Evolutionary conservation across 495 filamentous ascomycete genomes (phyloP), one percentile per base, ranked within the genome.

Genomic region (Astrothelium macrocarpum): DNA sequence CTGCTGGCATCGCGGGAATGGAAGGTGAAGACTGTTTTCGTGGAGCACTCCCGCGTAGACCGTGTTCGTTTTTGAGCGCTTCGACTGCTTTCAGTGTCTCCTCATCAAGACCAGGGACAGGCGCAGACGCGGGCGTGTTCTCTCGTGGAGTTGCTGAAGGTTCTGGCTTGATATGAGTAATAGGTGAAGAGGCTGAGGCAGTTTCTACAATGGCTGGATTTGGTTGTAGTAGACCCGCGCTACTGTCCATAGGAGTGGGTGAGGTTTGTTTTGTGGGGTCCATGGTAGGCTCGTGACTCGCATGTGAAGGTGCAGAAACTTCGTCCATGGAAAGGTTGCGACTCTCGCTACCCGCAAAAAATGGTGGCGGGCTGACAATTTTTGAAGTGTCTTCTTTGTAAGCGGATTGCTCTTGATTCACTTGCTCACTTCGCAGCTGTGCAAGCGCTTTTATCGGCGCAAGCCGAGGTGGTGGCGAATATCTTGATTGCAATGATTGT

Each of bases 71-170:
- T 63, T 73, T 74, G 20, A 70, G 62, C 18, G 66, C 66, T 60
- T 68, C 69, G 34, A 76, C 62, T 7, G 73, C 65, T 60, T 75
- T 77, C 25, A 68, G 63, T 4, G 70, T 74, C 7, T 72, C 64
- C 11, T 46, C 49, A 7, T 70, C 66, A 3, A 49, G 29, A 1
- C 62, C 62, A 23, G 67, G 29, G 53, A 64, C 62, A 23, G 67
- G 29, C 59, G 66, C 62, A 64, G 71, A 62, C 1, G 61, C 56
- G 18, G 74, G 75, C 23, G 72, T 72, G n/a, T 62, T 64, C 31
- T 71, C 68, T 18, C 65, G 70, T 20, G 73, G 72, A 31, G 75
- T 74, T 5, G 62, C 62, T 12, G 67, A 58, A 16, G 66, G 64
- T 64, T 77, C 75, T 46, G 70, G 45, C 63, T 77, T 77, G 42